phyloP scores from a whole-genome alignment of 2,329 filamentous ascomycete genomes.

The Diplodia corticola region DNA sequence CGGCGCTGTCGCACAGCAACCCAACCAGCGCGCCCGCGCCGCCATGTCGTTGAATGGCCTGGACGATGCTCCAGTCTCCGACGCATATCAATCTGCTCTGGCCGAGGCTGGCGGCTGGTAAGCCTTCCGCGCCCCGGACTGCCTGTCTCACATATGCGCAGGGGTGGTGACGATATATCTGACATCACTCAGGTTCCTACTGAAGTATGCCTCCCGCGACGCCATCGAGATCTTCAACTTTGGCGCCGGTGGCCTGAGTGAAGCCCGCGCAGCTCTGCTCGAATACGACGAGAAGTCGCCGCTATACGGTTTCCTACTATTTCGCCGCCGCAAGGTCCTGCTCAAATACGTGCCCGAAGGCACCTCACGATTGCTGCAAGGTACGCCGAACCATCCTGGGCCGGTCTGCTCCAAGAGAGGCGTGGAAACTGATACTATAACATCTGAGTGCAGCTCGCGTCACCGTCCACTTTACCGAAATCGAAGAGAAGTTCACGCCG shows the following conservation, averaged over 20 bases:
- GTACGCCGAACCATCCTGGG: conserved; percentile 52
- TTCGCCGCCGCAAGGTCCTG: conserved; percentile 84
- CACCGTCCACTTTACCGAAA: conserved; percentile 65
- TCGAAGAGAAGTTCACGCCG: conserved; percentile 71
- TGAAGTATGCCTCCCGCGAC: conserved; percentile 88
- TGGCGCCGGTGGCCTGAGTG: conserved; percentile 79
- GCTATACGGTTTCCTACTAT: conserved; percentile 87
- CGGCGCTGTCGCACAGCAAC: conserved; percentile 23
- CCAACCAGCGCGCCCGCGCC: conserved; percentile 20
- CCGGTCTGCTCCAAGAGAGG: not conserved
- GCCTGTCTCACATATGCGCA: conserved; percentile 18
- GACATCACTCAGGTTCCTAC: conserved; percentile 71
- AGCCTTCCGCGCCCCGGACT: conserved; percentile 40
- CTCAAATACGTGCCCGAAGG: conserved; percentile 91
- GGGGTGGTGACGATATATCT: conserved; percentile 21
- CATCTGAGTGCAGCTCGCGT: conserved; percentile 66
- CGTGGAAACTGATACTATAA: conserved; percentile 3
- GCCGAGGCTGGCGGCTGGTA: conserved; percentile 94
- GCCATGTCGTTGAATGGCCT: conserved; percentile 94
- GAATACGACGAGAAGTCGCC: conserved; percentile 82
- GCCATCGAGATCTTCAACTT: conserved; percentile 75
- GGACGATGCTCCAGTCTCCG: conserved; percentile 75
- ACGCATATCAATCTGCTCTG: conserved; percentile 78
- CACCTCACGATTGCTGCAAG: conserved; percentile 88
- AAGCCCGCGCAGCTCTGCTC: conserved; percentile 76